phyloP scores from a whole-genome alignment of 2,329 filamentous ascomycete genomes.

The Ophiostoma perfectum region DNA sequence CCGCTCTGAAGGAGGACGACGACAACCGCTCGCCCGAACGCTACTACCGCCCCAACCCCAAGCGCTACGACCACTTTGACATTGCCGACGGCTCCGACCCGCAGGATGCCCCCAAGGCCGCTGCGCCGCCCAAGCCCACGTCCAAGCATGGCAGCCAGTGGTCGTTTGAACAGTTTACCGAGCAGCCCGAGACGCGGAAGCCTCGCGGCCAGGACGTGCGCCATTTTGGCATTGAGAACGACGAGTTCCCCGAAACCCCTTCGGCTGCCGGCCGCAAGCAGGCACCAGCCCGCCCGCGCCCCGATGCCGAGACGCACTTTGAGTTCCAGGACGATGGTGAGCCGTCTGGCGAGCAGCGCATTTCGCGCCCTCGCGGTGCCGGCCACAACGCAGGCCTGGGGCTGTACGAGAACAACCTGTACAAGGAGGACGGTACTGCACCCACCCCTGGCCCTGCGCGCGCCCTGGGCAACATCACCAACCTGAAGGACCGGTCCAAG shows the following conservation, averaged over 20 bases:
- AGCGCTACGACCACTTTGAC: conserved; percentile 82
- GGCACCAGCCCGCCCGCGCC: conserved; percentile 62
- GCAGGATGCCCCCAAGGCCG: conserved; percentile 43
- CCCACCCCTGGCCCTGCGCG: conserved; percentile 36
- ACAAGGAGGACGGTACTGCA: conserved; percentile 50
- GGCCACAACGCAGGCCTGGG: conserved; percentile 61
- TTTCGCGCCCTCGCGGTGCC: conserved; percentile 46
- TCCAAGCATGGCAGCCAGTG: conserved; percentile 69
- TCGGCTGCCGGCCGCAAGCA: conserved; percentile 43
- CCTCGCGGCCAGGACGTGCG: conserved; percentile 63
- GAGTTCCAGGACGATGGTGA: conserved; percentile 72
- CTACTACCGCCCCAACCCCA: conserved; percentile 61
- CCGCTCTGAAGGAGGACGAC: conserved; percentile 33
- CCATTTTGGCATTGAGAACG: conserved; percentile 71
- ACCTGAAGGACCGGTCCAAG: conserved; percentile 67
- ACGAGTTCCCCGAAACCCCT: conserved; percentile 54
- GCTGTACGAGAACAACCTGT: conserved; percentile 74
- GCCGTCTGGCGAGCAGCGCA: conserved; percentile 46
- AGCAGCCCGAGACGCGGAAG: conserved; percentile 62
- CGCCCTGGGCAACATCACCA: conserved; percentile 62
- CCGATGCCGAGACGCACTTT: conserved; percentile 77
- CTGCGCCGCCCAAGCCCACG: conserved; percentile 40
- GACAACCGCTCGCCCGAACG: conserved; percentile 40
- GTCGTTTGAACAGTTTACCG: conserved; percentile 79
- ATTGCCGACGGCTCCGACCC: conserved; percentile 62